These are phyloP conservation scores for Limnanthes douglasii DNA, from an alignment of 345 rosid genomes.

Conservation along the genomic window DNA sequence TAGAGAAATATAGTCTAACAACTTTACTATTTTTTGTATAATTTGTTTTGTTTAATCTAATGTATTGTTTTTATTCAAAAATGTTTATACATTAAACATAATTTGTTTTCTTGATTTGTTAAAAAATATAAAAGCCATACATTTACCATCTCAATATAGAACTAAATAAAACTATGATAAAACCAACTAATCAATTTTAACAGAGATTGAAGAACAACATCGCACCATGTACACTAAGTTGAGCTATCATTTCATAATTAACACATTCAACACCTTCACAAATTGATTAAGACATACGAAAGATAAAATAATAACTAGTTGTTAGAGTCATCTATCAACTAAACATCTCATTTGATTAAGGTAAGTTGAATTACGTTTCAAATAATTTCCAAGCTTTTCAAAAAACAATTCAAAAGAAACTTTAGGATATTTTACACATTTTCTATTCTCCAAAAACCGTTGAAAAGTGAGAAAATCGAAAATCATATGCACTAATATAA, in stretches of 20 bases:
- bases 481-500: too few species aligned
- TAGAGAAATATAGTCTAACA: too few species aligned
- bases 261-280: constrained; percentile 99
- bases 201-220: constrained; percentile 91
- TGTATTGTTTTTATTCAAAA: too few species aligned
- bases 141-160: too few species aligned
- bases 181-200: constrained; percentile 39
- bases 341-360: too few species aligned
- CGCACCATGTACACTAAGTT: constrained; percentile 79
- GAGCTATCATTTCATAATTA: constrained; percentile 99
- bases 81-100: too few species aligned
- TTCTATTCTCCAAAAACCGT: too few species aligned
- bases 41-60: too few species aligned
- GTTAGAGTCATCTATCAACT: too few species aligned
- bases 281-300: constrained; percentile 91
- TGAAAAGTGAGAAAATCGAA: constrained; percentile 2
- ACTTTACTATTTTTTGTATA: too few species aligned
- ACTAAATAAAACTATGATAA: constrained; percentile 1
- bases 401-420: constrained; percentile 97
- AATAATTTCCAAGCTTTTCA: constrained; percentile 83
- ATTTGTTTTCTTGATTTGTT: too few species aligned
- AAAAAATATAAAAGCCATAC: too few species aligned
- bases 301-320: constrained; percentile 10
- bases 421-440: constrained; percentile 82
- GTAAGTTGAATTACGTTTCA: constrained; percentile 61